Evolutionary conservation across 495 filamentous ascomycete species (phyloP).

Genomic region (Hyphodiscus hymeniophilus): DNA sequence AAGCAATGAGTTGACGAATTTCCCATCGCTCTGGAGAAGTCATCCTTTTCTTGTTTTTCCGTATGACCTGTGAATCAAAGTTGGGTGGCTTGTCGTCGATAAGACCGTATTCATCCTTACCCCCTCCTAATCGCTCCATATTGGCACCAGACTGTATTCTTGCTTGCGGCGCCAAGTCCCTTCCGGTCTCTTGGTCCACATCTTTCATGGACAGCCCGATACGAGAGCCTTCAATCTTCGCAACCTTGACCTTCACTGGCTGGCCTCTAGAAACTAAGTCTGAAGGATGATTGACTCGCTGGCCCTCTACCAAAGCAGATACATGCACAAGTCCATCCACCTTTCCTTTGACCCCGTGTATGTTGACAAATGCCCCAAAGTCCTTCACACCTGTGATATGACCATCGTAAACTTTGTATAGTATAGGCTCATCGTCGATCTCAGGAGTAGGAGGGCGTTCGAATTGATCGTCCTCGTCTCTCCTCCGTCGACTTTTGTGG

Average conservation of each 20-base stretch:
- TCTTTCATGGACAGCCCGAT: constrained; percentile 96
- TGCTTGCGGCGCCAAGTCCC: constrained; percentile 72
- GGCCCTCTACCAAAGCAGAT: constrained; percentile 84
- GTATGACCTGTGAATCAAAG: constrained; percentile 22
- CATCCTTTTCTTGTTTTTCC: constrained; percentile 73
- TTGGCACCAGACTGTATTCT: constrained; percentile 89
- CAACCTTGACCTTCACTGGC: constrained; percentile 84
- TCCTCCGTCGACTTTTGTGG: constrained; percentile 34
- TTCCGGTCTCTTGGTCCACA: constrained; percentile 84
- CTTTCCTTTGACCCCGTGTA: constrained; percentile 78
- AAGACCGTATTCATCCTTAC: constrained; percentile 33
- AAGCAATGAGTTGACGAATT: constrained; percentile 92
- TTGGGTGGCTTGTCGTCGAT: constrained; percentile 20
- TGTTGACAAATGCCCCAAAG: constrained; percentile 91
- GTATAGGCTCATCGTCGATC: constrained; percentile 68
- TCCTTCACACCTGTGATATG: constrained; percentile 87
- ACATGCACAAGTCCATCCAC: constrained; percentile 93
- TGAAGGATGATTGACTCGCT: constrained; percentile 83
- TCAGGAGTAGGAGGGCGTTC: constrained; percentile 67
- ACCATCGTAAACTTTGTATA: constrained; percentile 88
- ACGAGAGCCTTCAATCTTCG: constrained; percentile 71
- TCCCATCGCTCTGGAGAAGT: constrained; percentile 97
- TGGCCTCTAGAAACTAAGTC: constrained; percentile 78
- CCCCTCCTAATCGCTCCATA: constrained; percentile 67
- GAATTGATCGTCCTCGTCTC: constrained; percentile 56